Percentiles rank a stretch among this genome's conserved stretches.
phyloP scores from a whole-genome alignment of 2,329 filamentous ascomycete species.

The Didymella segeticola region DNA sequence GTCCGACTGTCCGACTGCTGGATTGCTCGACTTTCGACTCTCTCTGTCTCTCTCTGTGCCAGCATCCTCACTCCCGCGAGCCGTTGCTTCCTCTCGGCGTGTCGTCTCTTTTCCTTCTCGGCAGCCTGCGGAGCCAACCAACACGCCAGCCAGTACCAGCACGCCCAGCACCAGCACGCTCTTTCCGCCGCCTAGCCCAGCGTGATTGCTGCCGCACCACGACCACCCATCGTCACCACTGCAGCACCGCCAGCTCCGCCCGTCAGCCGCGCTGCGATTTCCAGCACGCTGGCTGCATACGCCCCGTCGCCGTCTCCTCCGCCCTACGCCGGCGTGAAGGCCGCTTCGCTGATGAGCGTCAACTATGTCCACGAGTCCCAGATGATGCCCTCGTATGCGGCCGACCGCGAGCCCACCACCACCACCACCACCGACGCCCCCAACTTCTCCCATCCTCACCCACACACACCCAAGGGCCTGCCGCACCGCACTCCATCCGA shows the following conservation, averaged over 20 bases:
- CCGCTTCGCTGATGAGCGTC: slow-evolving; percentile 41
- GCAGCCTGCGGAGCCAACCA: neutral
- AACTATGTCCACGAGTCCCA: slow-evolving; percentile 43
- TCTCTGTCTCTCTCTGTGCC: neutral
- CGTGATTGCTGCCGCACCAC: slow-evolving; percentile 16
- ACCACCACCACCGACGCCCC: slow-evolving; percentile 29
- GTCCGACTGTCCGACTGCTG: too few species aligned
- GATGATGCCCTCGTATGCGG: slow-evolving; percentile 60
- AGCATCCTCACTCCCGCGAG: neutral
- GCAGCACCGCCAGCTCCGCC: slow-evolving; percentile 17
- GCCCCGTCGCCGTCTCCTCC: slow-evolving; percentile 33
- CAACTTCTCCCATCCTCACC: slow-evolving; percentile 24
- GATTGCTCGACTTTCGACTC: too few species aligned
- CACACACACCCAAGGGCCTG: slow-evolving; percentile 44
- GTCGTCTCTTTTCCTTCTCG: neutral
- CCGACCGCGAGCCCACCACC: slow-evolving; percentile 45
- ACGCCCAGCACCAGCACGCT: neutral
- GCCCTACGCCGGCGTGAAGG: slow-evolving; percentile 35
- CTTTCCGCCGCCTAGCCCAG: neutral
- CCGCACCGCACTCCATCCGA: slow-evolving; percentile 38
- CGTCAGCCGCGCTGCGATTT: slow-evolving; percentile 21
- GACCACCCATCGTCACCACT: slow-evolving; percentile 10
- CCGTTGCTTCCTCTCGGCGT: neutral
- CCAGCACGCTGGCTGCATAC: slow-evolving; percentile 37
- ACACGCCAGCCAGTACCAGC: too few species aligned